Conservation (phyloP, 192 early-diverging fungal genomes). For the Phycomyces blakesleeanus region DNA sequence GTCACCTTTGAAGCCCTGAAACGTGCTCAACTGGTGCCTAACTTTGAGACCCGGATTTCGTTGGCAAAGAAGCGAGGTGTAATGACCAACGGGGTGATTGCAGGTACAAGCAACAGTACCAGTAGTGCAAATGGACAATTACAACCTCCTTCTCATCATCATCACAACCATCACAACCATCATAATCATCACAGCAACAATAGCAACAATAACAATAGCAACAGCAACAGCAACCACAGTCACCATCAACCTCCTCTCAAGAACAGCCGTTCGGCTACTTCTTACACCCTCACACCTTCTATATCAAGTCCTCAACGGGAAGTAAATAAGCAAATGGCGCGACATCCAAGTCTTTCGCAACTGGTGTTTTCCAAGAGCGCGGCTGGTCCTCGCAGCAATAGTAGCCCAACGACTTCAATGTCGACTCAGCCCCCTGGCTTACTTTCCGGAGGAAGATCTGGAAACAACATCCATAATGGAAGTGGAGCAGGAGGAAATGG, state of each 20-base stretch:
- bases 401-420: conserved; percentile 2
- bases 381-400: conserved; percentile 6
- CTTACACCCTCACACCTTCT: conserved; percentile 2
- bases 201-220: too few species aligned
- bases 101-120: not conserved
- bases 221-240: too few species aligned
- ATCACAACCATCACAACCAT: too few species aligned
- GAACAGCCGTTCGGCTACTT: not conserved
- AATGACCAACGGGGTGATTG: not conserved
- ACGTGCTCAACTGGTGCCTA: conserved; percentile 35
- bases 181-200: too few species aligned
- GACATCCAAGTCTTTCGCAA: conserved; percentile 25
- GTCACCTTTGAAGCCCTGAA: conserved; percentile 39
- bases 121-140: not conserved
- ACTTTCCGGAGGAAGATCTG: not conserved
- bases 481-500: too few species aligned
- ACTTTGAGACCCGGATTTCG: conserved; percentile 38
- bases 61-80: conserved; percentile 36
- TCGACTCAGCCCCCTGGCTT: not conserved
- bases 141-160: not conserved
- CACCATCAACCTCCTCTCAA: not conserved
- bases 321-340: not conserved
- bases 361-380: conserved; percentile 27
- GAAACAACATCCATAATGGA: too few species aligned
- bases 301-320: not conserved